Evolutionary conservation across 1,284 basidiomycete genomes (phyloP), one percentile per base, ranked within the genome.

Genomic region (Leccinum subrobustum): DNA sequence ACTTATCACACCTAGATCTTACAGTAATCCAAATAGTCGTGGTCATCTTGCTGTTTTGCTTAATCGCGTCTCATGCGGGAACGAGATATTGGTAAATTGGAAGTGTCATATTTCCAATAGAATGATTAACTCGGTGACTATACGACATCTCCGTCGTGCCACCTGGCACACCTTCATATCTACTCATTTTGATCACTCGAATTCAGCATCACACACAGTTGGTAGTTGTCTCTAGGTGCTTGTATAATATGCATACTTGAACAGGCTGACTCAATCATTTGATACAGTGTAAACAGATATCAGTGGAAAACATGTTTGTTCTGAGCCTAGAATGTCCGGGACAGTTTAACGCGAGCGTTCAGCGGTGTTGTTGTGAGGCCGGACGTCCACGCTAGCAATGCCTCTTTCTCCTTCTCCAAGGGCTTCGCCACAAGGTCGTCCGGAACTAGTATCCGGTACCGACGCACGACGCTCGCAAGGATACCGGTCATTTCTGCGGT

Each of bases 1-100:
- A 59, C 83, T 95, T 44, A 78, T 81, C 20, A 94, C 92, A 0
- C 39, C 33, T 35, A 42, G n/a, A 16, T 85, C 91, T 1, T 71
- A 35, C 33, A 35, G 33, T 35, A 14, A 35, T 35, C 33, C 33
- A 35, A 12, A 35, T 12, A 35, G 33, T 35, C 12, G 33, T 35
- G 12, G 12, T 35, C 12, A 14, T 35, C 12, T 35, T 35, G 4
- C 11, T 35, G 33, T 35, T 35, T 35, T 12, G 33, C 14, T 90
- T 83, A 73, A 57, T 75, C 65, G 14, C 58, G 31, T 16, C 18
- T n/a, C 11, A 39, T 61, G 11, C 66, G 60, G 20, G 23, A 62
- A 20, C 62, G 42, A 18, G 48, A 23, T n/a, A 12, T 53, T 2
- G 25, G 9, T n/a, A 55, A 59, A 54, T 60, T 48, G 6, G 60